Evolutionary conservation across 164 flowering plant genomes (phyloP), one percentile per base, ranked within the genome.

Genomic region (Piper betle): DNA sequence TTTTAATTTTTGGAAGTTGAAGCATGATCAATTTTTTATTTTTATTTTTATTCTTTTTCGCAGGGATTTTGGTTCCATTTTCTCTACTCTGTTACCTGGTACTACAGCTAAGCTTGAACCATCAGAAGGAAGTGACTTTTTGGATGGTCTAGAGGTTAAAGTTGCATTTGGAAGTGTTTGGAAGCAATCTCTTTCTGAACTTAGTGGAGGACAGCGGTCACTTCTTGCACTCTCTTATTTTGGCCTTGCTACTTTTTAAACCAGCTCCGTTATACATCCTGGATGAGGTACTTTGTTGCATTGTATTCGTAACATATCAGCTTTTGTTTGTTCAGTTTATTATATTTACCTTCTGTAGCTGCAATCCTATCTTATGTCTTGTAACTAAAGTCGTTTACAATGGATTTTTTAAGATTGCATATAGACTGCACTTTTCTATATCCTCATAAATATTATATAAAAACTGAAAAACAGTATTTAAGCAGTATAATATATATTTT

Each of bases 131-230:
- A 59, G 97, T 73, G 84, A 72, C 69, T 94, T 94, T 76, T 80
- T 94, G 61, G 99, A 88, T 82, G 99, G 99, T 60, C 88, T 94
- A 69, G 99, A 91, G 75, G 99, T 94, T 62, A 85, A 88, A 42
- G 97, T 91, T 72, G 99, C 99, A 57, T 94, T 94, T 81, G 99
- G 99, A 68, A 71, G 82, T 64, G 96, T 94, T 52, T 94, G 99
- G 99, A 94, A 94, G 71, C 96, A 91, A 76, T 88, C 99, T 3
- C 72, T 94, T 71, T 91, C 99, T 42, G 99, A 94, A 69, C 85
- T 94, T 55, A 94, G 99, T 79, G 99, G 99, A 25, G 99, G 97
- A 50, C 99, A 94, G 65, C 66, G 96, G 66, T 94, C 99, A 68
- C 80, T 94, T 55, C 89, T 91, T 53, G 99, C 99, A 39, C 84